A percentile compares a stretch with the other conserved stretches of the same genome.
phyloP scores from a whole-genome alignment of 805 yeast genomes.

The Yarrowia keelungensis region DNA sequence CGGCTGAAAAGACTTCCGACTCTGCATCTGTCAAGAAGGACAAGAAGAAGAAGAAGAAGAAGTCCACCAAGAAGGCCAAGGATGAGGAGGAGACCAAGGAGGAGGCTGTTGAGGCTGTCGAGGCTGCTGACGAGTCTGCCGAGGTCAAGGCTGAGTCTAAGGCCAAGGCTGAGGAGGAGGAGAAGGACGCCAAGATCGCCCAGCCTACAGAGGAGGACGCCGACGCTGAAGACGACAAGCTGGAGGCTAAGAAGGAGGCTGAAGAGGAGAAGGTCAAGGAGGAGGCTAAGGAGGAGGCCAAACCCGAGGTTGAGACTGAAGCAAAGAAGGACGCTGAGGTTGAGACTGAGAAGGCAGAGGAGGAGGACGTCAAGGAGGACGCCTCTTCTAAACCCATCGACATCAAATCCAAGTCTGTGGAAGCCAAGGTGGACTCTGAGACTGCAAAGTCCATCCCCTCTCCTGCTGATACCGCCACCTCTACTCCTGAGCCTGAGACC shows the following conservation, averaged over 20 bases:
- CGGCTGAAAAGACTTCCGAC: slow-evolving; percentile 44
- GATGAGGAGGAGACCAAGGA: slow-evolving; percentile 3
- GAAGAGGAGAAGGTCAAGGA: background rate
- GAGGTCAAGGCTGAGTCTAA: slow-evolving; percentile 1
- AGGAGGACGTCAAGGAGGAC: background rate
- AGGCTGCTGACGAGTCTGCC: background rate
- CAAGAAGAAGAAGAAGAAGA: slow-evolving; percentile 53
- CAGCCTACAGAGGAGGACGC: slow-evolving; percentile 22
- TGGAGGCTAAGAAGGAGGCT: slow-evolving; percentile 5
- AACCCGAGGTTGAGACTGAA: background rate
- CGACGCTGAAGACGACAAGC: slow-evolving; percentile 24
- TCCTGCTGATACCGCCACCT: slow-evolving; percentile 38
- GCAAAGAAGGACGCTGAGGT: background rate
- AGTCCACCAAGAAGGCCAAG: slow-evolving; percentile 39
- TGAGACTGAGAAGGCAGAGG: slow-evolving; percentile 28
- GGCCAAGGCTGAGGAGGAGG: background rate
- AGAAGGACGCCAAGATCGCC: background rate
- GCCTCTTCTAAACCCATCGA: slow-evolving; percentile 17
- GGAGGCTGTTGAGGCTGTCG: slow-evolving; percentile 1
- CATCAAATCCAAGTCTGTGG: slow-evolving; percentile 29
- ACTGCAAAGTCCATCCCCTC: slow-evolving; percentile 34
- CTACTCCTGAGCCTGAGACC: slow-evolving; percentile 30
- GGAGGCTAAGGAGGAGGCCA: slow-evolving; percentile 3
- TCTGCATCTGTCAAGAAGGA: slow-evolving; percentile 49
- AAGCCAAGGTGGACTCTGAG: slow-evolving; percentile 40